A percentile compares a stretch with the other conserved stretches of the same genome.
phyloP scores from a whole-genome alignment of 2,329 filamentous ascomycete genomes.

The Aspergillus quadricinctus region DNA sequence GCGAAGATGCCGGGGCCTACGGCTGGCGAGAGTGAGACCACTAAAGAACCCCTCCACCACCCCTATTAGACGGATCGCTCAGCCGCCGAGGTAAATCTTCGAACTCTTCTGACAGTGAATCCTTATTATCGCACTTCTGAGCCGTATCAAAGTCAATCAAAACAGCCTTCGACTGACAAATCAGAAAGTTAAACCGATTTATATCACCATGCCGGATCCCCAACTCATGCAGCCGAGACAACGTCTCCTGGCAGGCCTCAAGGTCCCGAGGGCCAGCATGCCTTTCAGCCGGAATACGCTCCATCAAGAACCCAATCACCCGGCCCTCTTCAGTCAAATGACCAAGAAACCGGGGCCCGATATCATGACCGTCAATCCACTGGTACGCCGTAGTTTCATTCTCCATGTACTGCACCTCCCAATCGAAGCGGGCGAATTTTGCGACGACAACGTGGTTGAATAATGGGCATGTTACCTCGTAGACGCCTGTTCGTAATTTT shows the following conservation, averaged over 20 bases:
- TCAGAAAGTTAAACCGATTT: slow-evolving; percentile 28
- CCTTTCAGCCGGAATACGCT: slow-evolving; percentile 20
- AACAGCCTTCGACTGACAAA: slow-evolving; percentile 14
- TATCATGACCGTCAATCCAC: slow-evolving; percentile 30
- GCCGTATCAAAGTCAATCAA: slow-evolving; percentile 29
- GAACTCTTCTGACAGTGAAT: slow-evolving; percentile 14
- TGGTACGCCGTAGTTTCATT: slow-evolving; percentile 37
- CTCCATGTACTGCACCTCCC: slow-evolving; percentile 35
- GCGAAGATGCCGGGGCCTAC: too few species aligned
- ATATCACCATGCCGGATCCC: slow-evolving; percentile 24
- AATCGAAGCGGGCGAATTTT: slow-evolving; percentile 38
- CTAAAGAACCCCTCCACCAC: slow-evolving; percentile 13
- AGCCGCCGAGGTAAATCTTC: slow-evolving; percentile 11
- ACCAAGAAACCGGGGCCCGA: slow-evolving; percentile 38
- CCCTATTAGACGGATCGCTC: slow-evolving; percentile 11
- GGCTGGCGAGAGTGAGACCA: too few species aligned
- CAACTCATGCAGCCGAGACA: slow-evolving; percentile 22
- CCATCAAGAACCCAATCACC: slow-evolving; percentile 40
- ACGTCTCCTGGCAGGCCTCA: slow-evolving; percentile 13
- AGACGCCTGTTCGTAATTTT: slow-evolving; percentile 22
- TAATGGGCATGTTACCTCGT: slow-evolving; percentile 16
- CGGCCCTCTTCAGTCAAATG: slow-evolving; percentile 37
- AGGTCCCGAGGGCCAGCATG: slow-evolving; percentile 22
- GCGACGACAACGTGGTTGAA: slow-evolving; percentile 22
- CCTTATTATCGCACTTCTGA: slow-evolving; percentile 18